Evolutionary conservation across 129 eudicot species (phyloP).

Genomic region (Lactuca saligna): DNA sequence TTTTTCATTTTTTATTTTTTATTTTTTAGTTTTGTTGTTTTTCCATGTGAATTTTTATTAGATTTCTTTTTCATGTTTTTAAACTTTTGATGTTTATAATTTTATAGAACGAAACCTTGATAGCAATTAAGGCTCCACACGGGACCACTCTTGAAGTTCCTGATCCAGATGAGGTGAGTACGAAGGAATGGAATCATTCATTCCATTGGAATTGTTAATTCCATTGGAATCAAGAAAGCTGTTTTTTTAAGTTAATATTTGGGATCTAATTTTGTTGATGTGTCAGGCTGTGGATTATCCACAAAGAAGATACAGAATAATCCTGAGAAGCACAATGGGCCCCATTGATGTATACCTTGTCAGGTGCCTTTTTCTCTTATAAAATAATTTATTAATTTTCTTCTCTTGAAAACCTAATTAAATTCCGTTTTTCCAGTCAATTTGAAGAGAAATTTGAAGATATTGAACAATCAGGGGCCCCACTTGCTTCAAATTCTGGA

Average conservation of each 20-base stretch:
- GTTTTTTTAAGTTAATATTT: too few relatives aligned
- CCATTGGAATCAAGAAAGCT: not conserved
- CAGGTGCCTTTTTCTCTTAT: conserved; percentile 49
- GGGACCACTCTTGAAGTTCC: conserved; percentile 99
- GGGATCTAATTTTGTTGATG: not conserved
- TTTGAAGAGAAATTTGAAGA: conserved; percentile 98
- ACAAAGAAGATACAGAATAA: conserved; percentile 95
- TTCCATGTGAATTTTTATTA: not conserved
- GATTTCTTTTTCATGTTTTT: not conserved
- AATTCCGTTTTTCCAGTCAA: conserved; percentile 50
- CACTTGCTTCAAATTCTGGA: conserved; percentile 58
- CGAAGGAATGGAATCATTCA: not conserved
- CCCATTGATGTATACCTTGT: conserved; percentile 98
- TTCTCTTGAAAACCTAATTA: not conserved
- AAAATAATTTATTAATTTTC: not conserved
- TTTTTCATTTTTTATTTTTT: not conserved
- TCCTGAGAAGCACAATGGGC: conserved; percentile 98
- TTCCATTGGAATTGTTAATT: not conserved
- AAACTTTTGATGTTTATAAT: conserved; percentile 19
- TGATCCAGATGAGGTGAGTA: conserved; percentile 92
- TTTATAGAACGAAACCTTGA: conserved; percentile 85
- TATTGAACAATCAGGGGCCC: conserved; percentile 46
- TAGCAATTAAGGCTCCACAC: conserved; percentile 98
- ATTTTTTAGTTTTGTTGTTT: conserved; percentile 2
- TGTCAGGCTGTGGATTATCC: conserved; percentile 85